Evolutionary conservation across 2,329 filamentous ascomycete genomes (phyloP).

Genomic region (Botryotinia globosa): DNA sequence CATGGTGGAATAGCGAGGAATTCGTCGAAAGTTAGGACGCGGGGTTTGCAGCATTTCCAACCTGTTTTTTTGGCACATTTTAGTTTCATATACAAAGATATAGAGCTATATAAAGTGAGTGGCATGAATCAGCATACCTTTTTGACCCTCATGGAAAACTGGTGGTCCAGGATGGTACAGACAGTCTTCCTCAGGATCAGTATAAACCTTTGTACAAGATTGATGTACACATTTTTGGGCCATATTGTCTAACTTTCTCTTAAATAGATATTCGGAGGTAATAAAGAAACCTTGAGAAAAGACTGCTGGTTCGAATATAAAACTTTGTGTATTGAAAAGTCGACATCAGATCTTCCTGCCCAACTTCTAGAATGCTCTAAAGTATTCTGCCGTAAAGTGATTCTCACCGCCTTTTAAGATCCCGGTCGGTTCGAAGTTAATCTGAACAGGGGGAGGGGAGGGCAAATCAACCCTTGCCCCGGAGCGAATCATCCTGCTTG

Average conservation of each 20-base stretch:
- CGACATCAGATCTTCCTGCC: not conserved
- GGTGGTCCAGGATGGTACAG: constrained; percentile 91
- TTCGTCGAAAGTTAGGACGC: constrained; percentile 96
- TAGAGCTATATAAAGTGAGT: not conserved
- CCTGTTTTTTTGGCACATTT: constrained; percentile 50
- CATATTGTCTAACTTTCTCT: constrained; percentile 27
- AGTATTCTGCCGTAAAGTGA: constrained; percentile 6
- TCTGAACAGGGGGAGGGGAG: not conserved
- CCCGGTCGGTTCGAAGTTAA: not conserved
- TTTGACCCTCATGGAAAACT: constrained; percentile 96
- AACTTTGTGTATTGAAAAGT: constrained; percentile 1
- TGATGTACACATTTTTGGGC: constrained; percentile 91
- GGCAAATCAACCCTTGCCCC: not conserved
- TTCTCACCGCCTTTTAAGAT: not conserved
- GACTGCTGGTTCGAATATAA: not conserved
- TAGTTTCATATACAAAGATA: not conserved
- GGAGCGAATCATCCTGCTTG: not conserved
- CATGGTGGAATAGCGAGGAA: constrained; percentile 92
- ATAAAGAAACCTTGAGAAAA: not conserved
- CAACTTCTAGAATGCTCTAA: constrained; percentile 19
- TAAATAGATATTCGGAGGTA: not conserved
- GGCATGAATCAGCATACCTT: constrained; percentile 62
- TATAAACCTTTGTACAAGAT: constrained; percentile 86
- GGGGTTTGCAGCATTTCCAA: constrained; percentile 98
- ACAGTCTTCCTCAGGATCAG: constrained; percentile 78